Base-by-base conservation (phyloP, 2,329 filamentous ascomycete species). In the Chaetomiaceae sp. region DNA sequence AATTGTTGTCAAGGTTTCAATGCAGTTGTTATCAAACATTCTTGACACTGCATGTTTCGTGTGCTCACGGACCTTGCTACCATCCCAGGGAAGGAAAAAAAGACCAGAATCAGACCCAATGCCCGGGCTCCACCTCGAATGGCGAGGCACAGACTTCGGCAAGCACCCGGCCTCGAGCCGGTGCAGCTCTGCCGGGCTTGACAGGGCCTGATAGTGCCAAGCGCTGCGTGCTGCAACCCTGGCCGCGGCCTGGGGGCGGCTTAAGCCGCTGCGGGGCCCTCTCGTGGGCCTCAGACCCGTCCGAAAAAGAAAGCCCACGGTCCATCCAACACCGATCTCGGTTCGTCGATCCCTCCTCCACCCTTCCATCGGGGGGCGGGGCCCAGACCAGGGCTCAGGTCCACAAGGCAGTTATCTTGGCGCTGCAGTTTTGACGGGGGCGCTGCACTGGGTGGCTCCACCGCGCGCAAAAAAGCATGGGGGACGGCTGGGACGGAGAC, bases 191-290 rank as follows among this genome's bases (percentile, higher is more conserved):
- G 44, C 44, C 27, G 45, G 44, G 50, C 39, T 33, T 44, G 44
- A 23, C 39, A n/a, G n/a, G n/a, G n/a, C n/a, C n/a, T n/a, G n/a
- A 27, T 7, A 48, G 44, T 21, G 50, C 50, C 50, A 53, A 53
- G 50, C 34, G 8, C 35, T 48, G 39, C 37, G 27, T 16, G 27
- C 14, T 19, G 35, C 30, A 31, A 20, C 19, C 45, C 40, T 37
- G 19, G 49, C 30, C 46, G 45, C 54, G 54, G 54, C 51, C 45
- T 27, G 13, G 49, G 34, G 43, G 45, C 54, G 54, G 54, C 51
- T 43, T 27, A 13, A 37, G 51, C 54, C 54, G 54, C 54, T 56
- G 54, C 49, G 54, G 54, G 40, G 51, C 48, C 27, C 13, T 34
- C 12, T 21, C 12, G 17, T 23, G 27, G 19, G 17, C n/a, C n/a